Base-by-base conservation (phyloP, 495 filamentous ascomycete species). In the Neurospora terricola region DNA sequence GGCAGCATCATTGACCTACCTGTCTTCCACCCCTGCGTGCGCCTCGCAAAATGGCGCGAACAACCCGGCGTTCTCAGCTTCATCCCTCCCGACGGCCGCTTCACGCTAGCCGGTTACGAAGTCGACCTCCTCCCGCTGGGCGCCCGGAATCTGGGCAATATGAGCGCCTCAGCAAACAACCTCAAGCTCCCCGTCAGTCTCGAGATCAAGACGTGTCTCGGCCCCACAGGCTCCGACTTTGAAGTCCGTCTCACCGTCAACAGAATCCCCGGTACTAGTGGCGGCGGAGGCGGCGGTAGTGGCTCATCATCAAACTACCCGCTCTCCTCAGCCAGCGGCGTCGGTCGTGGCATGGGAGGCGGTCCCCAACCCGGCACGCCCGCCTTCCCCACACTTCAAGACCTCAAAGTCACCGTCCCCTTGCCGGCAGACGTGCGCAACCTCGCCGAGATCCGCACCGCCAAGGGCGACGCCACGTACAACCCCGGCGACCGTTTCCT, bases 11-110 rank as follows among this genome's bases (percentile, higher is more conserved):
- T 98, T 71, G 90, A 94, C 72, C 82, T 97, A n/a, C 95, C 95
- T 0, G 94, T 97, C 0, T 99, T 99, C 78, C 96, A 99, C 78
- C 96, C 96, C 1, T 98, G 94, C 79, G 96, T 99, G 10, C 86
- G 96, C 21, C 82, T 98, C 23, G 90, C 89, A 23, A 84, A 89
- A 43, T 99, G 96, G 96, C 88, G 90, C 72, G 93, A 97, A 72
- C 87, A 87, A 43, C 94, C 96, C 0, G 96, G 96, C 2, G 91
- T 97, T 75, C 86, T 99, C 21, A 95, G 92, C 80, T 99, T 98
- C 79, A 88, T 99, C 23, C 96, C 96, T 11, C 96, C 96, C 2
- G 96, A 99, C 79, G 96, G 96, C 23, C 87, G 92, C n/a, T 99
- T 98, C 78, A 92, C 96, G 14, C 86, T 99, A 10, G 94, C 93